phyloP scores from a whole-genome alignment of 768 basidiomycete genomes.

The Amanita inopinata region DNA sequence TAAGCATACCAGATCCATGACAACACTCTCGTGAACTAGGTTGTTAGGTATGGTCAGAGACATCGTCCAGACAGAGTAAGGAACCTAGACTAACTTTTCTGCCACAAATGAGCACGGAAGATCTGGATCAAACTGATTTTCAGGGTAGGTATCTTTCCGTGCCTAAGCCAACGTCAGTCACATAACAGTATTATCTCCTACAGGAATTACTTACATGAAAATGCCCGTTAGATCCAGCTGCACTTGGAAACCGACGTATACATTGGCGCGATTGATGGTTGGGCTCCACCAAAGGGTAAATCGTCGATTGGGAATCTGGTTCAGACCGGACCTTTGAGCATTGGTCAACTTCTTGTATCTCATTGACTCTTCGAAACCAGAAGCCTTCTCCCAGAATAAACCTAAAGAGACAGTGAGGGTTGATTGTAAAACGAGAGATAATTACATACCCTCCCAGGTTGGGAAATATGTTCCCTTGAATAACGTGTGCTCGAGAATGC shows the following conservation, averaged over 20 bases:
- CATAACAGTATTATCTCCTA: conserved; percentile 1
- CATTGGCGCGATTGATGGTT: conserved; percentile 98
- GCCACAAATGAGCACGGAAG: conserved; percentile 99
- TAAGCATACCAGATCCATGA: conserved; percentile 81
- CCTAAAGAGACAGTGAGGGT: too few species aligned
- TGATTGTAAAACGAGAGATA: too few species aligned
- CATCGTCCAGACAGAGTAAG: conserved; percentile 15
- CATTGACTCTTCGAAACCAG: conserved; percentile 95
- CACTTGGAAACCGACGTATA: conserved; percentile 99
- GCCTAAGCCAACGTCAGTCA: conserved; percentile 40
- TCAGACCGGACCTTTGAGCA: conserved; percentile 95
- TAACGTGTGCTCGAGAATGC: conserved; percentile 91
- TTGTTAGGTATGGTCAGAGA: conserved; percentile 8
- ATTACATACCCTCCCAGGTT: conserved; percentile 97
- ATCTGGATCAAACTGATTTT: conserved; percentile 99
- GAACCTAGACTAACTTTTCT: conserved; percentile 71
- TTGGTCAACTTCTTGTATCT: conserved; percentile 95
- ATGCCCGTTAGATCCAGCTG: conserved; percentile 97
- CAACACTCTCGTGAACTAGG: conserved; percentile 83
- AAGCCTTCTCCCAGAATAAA: conserved; percentile 98
- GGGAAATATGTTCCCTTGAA: conserved; percentile 99
- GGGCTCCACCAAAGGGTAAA: conserved; percentile 99
- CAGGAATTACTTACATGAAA: conserved; percentile 53
- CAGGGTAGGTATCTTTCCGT: conserved; percentile 95
- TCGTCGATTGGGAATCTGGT: conserved; percentile 97